Base-by-base conservation (phyloP, 2,329 filamentous ascomycete species). In the Verticillium zaregamsianum region DNA sequence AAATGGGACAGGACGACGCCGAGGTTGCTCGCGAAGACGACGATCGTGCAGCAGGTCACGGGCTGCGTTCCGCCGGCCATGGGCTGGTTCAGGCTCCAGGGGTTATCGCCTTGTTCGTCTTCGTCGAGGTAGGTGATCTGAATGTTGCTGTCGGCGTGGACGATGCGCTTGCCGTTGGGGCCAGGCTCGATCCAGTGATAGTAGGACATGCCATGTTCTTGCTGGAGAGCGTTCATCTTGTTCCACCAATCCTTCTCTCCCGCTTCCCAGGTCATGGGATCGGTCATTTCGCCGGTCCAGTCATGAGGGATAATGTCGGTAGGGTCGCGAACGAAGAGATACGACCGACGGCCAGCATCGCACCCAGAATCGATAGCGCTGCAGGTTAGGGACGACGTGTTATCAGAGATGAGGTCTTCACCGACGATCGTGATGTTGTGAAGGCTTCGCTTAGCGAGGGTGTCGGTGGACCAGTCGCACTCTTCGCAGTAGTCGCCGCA, bases 21-120 rank as follows among this genome's bases (percentile, higher is more conserved):
- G 23, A 59, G 57, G 15, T 59, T 33, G 39, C 57, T 59, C 25
- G 57, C 57, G 8, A 28, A 39, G 28, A 59, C 57, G 28, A 59
- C 25, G 39, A 59, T 45, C 3, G 37, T 59, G 25, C 37, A 59
- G 39, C 57, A 39, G 15, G 23, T n/a, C 17, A 59, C 37, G 2
- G 23, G 25, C 14, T 39, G 39, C 3, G 39, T 28, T 28, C 57
- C 57, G 20, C 57, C 57, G 39, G 57, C 57, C 12, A 5, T 17
- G 20, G 45, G 45, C 8, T 52, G 8, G 45, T 52, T 52, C 17
- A 25, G 45, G 17, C 20, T 52, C n/a, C 20, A 23, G 8, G 45
- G 45, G 5, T 20, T 52, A 20, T 52, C 15, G n/a, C 39, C 57
- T 1, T 23, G 15, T 11, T 49, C 39, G 12, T 49, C 39, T 20